These are phyloP conservation scores for Microstroma glucosiphilum DNA, from an alignment of 1,284 basidiomycete genomes.

Conservation along the genomic window DNA sequence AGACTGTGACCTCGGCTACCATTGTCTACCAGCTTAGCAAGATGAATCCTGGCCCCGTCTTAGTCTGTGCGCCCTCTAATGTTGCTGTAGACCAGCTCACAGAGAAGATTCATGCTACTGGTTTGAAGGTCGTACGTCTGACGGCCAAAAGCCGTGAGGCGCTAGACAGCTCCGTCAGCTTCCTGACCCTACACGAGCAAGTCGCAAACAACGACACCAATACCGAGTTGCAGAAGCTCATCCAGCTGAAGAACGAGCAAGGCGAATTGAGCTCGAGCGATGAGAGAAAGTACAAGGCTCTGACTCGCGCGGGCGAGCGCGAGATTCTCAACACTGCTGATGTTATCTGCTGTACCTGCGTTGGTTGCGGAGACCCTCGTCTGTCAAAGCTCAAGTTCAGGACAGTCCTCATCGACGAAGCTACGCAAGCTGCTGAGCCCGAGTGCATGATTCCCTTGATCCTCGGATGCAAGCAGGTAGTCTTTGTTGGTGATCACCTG, in stretches of 20 bases:
- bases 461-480: constrained; percentile 92
- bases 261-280: constrained; percentile 93
- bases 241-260: constrained; percentile 93
- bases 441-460: constrained; percentile 99
- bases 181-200: constrained; percentile 93
- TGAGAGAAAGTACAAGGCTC: constrained; percentile 92
- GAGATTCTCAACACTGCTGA: constrained; percentile 92
- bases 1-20: constrained; percentile 98
- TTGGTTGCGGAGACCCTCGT: constrained; percentile 92
- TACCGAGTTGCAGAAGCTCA: constrained; percentile 85
- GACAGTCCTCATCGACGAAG: constrained; percentile 96
- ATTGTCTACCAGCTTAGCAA: constrained; percentile 98
- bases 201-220: constrained; percentile 78
- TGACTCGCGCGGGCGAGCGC: constrained; percentile 90
- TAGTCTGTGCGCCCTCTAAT: constrained; percentile 97
- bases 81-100: constrained; percentile 98
- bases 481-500: constrained; percentile 92
- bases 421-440: constrained; percentile 95
- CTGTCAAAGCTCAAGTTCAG: constrained; percentile 94
- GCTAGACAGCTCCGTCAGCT: constrained; percentile 83
- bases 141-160: constrained; percentile 98
- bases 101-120: constrained; percentile 95
- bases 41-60: constrained; percentile 98
- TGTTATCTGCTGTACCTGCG: constrained; percentile 97
- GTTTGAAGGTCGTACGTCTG: constrained; percentile 91